These are phyloP conservation scores for Cercospora sesami DNA, from an alignment of 2,329 filamentous ascomycete genomes.

Conservation along the genomic window DNA sequence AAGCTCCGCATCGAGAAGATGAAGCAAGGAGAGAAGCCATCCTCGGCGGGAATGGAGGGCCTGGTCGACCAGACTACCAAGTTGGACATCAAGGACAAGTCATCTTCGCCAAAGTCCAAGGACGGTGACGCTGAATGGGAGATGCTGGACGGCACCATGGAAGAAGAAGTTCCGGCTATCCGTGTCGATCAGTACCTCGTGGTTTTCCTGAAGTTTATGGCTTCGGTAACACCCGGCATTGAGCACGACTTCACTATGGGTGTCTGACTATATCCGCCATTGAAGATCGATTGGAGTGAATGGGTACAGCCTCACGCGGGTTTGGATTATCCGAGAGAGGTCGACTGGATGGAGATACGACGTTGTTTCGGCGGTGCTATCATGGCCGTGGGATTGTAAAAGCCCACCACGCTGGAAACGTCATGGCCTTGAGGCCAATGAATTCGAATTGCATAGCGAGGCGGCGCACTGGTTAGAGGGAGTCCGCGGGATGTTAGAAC, in stretches of 20 bases:
- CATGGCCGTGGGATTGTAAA: conserved; percentile 36
- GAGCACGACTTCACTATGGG: conserved; percentile 98
- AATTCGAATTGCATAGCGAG: conserved; percentile 18
- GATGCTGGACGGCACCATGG: conserved; percentile 56
- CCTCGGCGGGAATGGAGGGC: conserved; percentile 71
- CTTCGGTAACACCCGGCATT: conserved; percentile 85
- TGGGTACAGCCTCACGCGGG: conserved; percentile 33
- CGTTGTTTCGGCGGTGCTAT: conserved; percentile 34
- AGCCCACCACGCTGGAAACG: background rate
- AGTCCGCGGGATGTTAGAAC: background rate
- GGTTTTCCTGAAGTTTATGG: conserved; percentile 78
- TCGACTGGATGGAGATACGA: conserved; percentile 36
- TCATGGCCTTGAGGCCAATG: background rate
- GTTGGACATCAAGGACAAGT: conserved; percentile 56
- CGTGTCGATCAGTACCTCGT: conserved; percentile 86
- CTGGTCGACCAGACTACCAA: conserved; percentile 74
- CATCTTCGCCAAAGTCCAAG: conserved; percentile 43
- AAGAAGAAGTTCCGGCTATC: conserved; percentile 75
- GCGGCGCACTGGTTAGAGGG: conserved; percentile 12
- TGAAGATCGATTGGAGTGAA: conserved; percentile 19
- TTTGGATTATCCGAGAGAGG: conserved; percentile 33
- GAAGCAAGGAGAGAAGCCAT: conserved; percentile 53
- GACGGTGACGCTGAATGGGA: conserved; percentile 63
- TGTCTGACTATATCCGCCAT: conserved; percentile 56
- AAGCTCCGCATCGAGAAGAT: conserved; percentile 85